phyloP scores from a whole-genome alignment of 2,329 filamentous ascomycete genomes.

The Dryadomyces quercus-mongolicae region DNA sequence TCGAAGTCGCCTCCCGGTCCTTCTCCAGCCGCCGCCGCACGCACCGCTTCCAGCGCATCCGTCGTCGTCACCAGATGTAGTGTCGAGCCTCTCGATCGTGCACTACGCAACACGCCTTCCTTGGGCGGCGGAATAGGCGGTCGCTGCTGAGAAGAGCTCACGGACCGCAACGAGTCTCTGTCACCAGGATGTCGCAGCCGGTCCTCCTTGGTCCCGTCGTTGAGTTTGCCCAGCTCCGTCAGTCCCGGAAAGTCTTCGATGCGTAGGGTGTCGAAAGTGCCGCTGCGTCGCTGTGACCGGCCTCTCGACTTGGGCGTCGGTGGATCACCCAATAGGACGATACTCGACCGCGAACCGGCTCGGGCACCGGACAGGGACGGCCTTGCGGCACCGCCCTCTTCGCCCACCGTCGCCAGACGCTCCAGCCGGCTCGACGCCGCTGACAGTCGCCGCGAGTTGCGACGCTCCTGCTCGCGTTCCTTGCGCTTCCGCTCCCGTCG shows the following conservation, averaged over 20 bases:
- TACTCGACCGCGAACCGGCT: neutral
- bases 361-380: conserved; percentile 3
- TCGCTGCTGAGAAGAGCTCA: conserved; percentile 65
- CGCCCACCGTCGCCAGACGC: conserved; percentile 68
- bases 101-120: conserved; percentile 56
- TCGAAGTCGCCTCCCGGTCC: neutral
- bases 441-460: conserved; percentile 70
- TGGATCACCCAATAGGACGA: conserved; percentile 29
- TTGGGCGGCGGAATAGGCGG: conserved; percentile 76
- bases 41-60: conserved; percentile 31
- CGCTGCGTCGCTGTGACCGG: conserved; percentile 63
- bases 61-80: conserved; percentile 69
- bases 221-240: conserved; percentile 44
- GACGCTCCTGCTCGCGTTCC: conserved; percentile 71
- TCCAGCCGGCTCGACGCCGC: conserved; percentile 81
- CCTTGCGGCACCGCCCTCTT: conserved; percentile 46
- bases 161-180: conserved; percentile 64
- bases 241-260: conserved; percentile 67
- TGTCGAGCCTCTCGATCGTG: conserved; percentile 69
- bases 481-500: conserved; percentile 71
- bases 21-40: conserved; percentile 9
- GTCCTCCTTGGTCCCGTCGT: conserved; percentile 28
- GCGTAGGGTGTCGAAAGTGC: conserved; percentile 45
- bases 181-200: conserved; percentile 60
- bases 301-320: conserved; percentile 57